Evolutionary conservation across 208 protist genomes (phyloP), one percentile per base, ranked within the genome.

Genomic region (Leishmania amazonensis): DNA sequence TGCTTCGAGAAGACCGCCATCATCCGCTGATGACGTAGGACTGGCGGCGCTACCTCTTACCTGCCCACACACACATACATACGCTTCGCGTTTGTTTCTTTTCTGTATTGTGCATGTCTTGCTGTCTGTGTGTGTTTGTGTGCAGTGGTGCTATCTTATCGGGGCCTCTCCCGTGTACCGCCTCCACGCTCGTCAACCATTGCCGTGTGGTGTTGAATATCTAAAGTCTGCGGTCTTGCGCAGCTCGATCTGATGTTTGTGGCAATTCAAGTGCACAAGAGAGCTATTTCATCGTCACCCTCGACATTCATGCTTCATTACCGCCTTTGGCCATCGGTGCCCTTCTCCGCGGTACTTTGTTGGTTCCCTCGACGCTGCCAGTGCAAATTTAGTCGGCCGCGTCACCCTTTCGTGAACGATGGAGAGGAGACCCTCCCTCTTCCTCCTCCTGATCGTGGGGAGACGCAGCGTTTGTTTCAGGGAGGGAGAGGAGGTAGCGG

Each of bases 1-100:
- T 82, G 83, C 76, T 97, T 98, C 83, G 90, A 92, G 65, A 95
- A 96, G 77, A 97, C 94, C 1, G 93, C 93, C 28, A 96, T 98
- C 84, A 97, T 98, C 90, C 89, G 85, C 17, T 97, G 87, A 85
- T 35, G 31, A 17, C 49, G 73, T 62, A 57, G 1, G 53, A 31
- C n/a, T n/a, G 19, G 28, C n/a, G 35, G 31, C 31, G 45, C n/a
- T 15, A 53, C 19, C 24, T 49, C 28, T 28, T 6, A n/a, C 11
- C 19, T n/a, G 5, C 35, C 21, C n/a, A 9, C 31, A 45, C 47
- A 24, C 3, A 8, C 47, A 24, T 2, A 24, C 40, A 49, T 49
- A 17, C 49, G 0, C 51, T 51, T 42, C 53, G 24, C n/a, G 42
- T 28, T 58, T 47, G 2, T 21, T 38, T 31, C 42, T 11, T 54